phyloP scores from a whole-genome alignment of 192 early-diverging fungal species.

The Coemansia sp. region DNA sequence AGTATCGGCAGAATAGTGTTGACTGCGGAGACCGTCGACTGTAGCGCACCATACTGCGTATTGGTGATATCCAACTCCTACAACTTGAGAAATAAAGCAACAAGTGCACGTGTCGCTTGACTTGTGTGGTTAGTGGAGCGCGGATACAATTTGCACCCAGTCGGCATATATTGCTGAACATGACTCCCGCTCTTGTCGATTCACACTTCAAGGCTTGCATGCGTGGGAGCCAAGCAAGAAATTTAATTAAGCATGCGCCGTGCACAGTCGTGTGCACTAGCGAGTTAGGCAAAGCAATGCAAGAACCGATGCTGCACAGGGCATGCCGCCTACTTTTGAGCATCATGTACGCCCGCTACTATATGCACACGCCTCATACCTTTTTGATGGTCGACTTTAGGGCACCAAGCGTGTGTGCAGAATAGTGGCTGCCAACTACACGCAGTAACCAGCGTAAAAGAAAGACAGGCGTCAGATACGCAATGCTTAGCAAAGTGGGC shows the following conservation, averaged over 20 bases:
- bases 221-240: not conserved
- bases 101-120: not conserved
- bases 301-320: conserved; percentile 5
- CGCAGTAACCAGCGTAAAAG: not conserved
- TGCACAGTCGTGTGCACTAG: conserved; percentile 4
- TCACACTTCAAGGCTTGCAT: not conserved
- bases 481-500: conserved; percentile 2
- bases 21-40: conserved; percentile 65
- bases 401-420: conserved; percentile 72
- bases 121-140: not conserved
- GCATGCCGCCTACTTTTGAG: not conserved
- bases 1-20: conserved; percentile 63
- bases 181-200: not conserved
- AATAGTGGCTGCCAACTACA: conserved; percentile 76
- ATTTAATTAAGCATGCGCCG: conserved; percentile 2
- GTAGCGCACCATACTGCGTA: conserved; percentile 67
- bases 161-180: not conserved
- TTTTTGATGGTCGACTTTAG: conserved; percentile 78
- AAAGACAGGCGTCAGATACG: not conserved
- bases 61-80: conserved; percentile 67
- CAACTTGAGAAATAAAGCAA: conserved; percentile 5
- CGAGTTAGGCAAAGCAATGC: not conserved
- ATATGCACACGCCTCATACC: conserved; percentile 47
- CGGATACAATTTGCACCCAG: not conserved
- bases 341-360: not conserved